These are phyloP conservation scores for Wickerhamiella lipophila DNA, from an alignment of 805 yeast species.

Conservation along the genomic window DNA sequence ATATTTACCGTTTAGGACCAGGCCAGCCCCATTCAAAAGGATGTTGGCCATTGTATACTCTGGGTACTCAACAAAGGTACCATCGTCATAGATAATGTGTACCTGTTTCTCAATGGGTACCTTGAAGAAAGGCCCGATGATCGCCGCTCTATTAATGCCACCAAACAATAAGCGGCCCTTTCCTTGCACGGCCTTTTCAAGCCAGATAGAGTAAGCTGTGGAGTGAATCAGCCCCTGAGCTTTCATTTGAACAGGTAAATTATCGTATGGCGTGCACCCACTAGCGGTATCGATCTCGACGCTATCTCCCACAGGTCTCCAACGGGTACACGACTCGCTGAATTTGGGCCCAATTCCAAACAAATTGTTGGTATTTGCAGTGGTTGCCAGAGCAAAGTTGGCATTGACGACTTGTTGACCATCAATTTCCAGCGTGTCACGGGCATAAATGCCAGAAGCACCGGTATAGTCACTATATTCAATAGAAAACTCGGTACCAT, in stretches of 20 bases:
- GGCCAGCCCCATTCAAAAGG: background rate
- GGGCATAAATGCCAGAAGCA: slow-evolving; percentile 48
- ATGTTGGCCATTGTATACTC: background rate
- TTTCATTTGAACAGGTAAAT: slow-evolving; percentile 1
- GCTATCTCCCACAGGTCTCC: background rate
- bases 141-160: background rate
- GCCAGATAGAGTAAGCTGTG: slow-evolving; percentile 5
- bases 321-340: slow-evolving; percentile 23
- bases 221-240: background rate
- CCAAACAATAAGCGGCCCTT: slow-evolving; percentile 4
- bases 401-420: slow-evolving; percentile 32
- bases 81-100: background rate
- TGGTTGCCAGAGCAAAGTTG: slow-evolving; percentile 55
- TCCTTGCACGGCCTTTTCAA: background rate
- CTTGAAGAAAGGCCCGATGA: background rate
- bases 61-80: background rate
- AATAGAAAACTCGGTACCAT: slow-evolving; percentile 3
- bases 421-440: slow-evolving; percentile 42
- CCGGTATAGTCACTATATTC: slow-evolving; percentile 10
- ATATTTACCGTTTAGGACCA: background rate
- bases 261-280: slow-evolving; percentile 8
- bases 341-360: slow-evolving; percentile 28
- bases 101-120: background rate
- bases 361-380: slow-evolving; percentile 44
- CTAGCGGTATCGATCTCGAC: background rate